Evolutionary conservation across 2,329 filamentous ascomycete species (phyloP).

Genomic region (Pestalotiopsis sp.): DNA sequence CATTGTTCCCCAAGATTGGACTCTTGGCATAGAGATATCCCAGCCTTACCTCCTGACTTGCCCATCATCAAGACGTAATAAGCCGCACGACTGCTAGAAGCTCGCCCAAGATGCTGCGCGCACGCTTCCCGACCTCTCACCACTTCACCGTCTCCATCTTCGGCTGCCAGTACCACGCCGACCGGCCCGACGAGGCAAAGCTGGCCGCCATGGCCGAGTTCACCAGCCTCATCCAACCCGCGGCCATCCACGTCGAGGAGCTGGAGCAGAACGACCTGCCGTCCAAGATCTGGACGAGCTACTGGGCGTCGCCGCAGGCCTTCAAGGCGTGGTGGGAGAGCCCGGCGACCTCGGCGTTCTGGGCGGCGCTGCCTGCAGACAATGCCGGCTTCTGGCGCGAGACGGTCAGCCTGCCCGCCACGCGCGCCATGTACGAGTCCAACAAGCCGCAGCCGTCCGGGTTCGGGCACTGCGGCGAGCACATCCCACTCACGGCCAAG

Average conservation of each 20-base stretch:
- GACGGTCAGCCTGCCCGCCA: neutral
- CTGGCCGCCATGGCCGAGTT: neutral
- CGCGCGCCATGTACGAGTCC: neutral
- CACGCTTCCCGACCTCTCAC: neutral
- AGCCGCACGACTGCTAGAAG: neutral
- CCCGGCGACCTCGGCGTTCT: neutral
- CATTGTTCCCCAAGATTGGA: too few species aligned
- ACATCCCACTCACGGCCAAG: neutral
- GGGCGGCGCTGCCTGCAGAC: neutral
- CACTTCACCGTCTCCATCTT: neutral
- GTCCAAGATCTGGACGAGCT: neutral
- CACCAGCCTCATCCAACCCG: neutral
- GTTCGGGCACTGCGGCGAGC: neutral
- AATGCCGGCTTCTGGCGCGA: constrained; percentile 8
- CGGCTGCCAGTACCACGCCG: neutral
- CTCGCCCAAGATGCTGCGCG: neutral
- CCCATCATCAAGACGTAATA: neutral
- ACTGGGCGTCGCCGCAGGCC: neutral
- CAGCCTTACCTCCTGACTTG: too few species aligned
- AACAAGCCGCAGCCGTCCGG: neutral
- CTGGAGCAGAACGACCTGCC: neutral
- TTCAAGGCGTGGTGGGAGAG: neutral
- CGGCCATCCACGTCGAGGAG: neutral
- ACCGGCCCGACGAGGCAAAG: neutral
- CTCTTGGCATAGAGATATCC: too few species aligned